These are phyloP conservation scores for Scortechinia acanthostroma DNA, from an alignment of 2,329 filamentous ascomycete species.

Conservation along the genomic window DNA sequence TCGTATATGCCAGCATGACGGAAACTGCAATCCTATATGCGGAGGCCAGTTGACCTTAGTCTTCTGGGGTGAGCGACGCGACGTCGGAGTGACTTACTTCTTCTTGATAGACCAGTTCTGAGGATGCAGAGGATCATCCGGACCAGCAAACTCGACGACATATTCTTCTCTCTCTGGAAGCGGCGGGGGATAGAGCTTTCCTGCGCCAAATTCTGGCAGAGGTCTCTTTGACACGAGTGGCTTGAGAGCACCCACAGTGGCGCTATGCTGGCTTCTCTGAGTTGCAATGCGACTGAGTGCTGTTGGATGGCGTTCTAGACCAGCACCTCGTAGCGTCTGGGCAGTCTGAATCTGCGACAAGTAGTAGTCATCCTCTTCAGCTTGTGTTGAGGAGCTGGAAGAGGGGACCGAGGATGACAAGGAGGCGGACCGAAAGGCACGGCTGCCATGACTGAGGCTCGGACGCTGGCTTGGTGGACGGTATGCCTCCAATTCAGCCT, in stretches of 20 bases:
- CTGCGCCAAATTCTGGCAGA: conserved; percentile 38
- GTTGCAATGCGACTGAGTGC: conserved; percentile 23
- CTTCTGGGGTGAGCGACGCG: conserved; percentile 10
- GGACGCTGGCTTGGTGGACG: conserved; percentile 6
- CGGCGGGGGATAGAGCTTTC: conserved; percentile 42
- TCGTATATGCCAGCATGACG: conserved; percentile 41
- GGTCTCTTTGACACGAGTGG: conserved; percentile 22
- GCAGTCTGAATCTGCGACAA: conserved; percentile 20
- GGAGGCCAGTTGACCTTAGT: conserved; percentile 10
- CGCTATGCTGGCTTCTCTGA: neutral
- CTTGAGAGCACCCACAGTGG: neutral
- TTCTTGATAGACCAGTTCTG: conserved; percentile 57
- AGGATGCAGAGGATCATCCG: conserved; percentile 53
- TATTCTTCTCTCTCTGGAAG: conserved; percentile 45
- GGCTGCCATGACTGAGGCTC: neutral
- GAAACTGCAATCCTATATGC: conserved; percentile 31
- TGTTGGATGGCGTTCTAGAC: conserved; percentile 24
- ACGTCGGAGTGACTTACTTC: conserved; percentile 37
- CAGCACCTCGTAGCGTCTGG: conserved; percentile 10
- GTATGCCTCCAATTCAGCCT: conserved; percentile 19
- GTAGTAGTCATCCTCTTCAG: conserved; percentile 8
- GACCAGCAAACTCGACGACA: conserved; percentile 53
- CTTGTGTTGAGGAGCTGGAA: neutral
- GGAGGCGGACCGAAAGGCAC: neutral
- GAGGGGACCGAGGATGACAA: neutral